Evolutionary conservation across 257 asterid genomes (phyloP).

Genomic region (Plantago major): DNA sequence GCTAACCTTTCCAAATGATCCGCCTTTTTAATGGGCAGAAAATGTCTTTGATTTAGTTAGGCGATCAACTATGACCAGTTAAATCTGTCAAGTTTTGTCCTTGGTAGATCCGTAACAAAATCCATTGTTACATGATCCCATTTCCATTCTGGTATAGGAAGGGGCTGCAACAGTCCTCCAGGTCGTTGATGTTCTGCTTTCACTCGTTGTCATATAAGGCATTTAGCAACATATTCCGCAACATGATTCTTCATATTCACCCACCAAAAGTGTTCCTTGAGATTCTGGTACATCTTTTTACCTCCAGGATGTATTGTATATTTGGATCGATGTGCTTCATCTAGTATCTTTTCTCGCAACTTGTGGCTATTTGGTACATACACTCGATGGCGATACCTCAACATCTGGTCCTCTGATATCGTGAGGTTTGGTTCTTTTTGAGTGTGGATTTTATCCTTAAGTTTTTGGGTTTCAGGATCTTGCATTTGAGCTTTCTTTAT

Average conservation of each 20-base stretch:
- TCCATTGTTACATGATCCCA: background rate
- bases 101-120: background rate
- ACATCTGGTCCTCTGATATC: background rate
- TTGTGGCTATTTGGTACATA: background rate
- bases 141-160: background rate
- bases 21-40: background rate
- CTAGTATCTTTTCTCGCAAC: background rate
- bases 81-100: background rate
- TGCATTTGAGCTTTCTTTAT: background rate
- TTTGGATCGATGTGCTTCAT: background rate
- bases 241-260: background rate
- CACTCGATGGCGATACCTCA: background rate
- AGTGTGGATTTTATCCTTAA: background rate
- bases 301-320: background rate
- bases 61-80: slow-evolving; percentile 2
- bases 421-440: background rate
- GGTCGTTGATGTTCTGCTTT: background rate
- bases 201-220: slow-evolving; percentile 4
- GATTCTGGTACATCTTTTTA: slow-evolving; percentile 4
- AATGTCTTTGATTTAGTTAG: background rate
- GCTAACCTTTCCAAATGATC: background rate
- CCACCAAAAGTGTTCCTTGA: slow-evolving; percentile 3
- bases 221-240: background rate
- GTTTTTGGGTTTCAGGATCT: background rate
- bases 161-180: background rate